Evolutionary conservation across 2,329 filamentous ascomycete genomes (phyloP), one percentile per base, ranked within the genome.

Genomic region (Monosporascus sp.): DNA sequence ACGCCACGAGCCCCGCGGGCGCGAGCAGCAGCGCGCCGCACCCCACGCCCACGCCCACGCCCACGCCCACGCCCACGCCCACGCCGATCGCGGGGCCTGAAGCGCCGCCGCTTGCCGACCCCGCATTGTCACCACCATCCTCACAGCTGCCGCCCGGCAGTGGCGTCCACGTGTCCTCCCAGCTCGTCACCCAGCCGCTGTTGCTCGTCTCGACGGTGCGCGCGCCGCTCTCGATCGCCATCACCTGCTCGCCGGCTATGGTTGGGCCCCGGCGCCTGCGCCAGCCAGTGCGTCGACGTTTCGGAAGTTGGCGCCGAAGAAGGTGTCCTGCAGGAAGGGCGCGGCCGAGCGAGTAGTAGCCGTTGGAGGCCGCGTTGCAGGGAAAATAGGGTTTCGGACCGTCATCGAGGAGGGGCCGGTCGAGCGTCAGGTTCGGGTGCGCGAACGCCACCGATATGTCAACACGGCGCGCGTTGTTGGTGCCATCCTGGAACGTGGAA

Each of bases 241-340:
- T 46, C 14, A 50, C 17, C 8, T 48, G 53, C 41, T 52, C 48
- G 14, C 49, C 44, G 25, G 51, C 53, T 6, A 51, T n/a, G 36
- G 36, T 53, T 53, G 1, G 51, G 51, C 3, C 49, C 49, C 2
- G 51, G 45, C 2, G 53, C 54, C 41, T 57, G 54, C 27, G 50
- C 53, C 24, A 53, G 34, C 50, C 52, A 51, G 37, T 51, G 53
- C 5, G 53, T 36, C 2, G 46, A 48, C 18, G 51, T 55, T 7
- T 42, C 44, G 14, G 55, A 25, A 5, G 27, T 53, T 55, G 17
- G 52, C 50, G 3, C 64, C 70, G 1, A 74, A 45, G 45, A 74
- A 74, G 2, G 72, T 69, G 8, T 71, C 71, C 54, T 76, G 74
- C 0, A 75, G 60, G 54, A 75, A 76, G 3, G 0, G 70, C 69